Evolutionary conservation across 2,329 filamentous ascomycete genomes (phyloP), one percentile per base, ranked within the genome.

Genomic region (Beauveria asiatica): DNA sequence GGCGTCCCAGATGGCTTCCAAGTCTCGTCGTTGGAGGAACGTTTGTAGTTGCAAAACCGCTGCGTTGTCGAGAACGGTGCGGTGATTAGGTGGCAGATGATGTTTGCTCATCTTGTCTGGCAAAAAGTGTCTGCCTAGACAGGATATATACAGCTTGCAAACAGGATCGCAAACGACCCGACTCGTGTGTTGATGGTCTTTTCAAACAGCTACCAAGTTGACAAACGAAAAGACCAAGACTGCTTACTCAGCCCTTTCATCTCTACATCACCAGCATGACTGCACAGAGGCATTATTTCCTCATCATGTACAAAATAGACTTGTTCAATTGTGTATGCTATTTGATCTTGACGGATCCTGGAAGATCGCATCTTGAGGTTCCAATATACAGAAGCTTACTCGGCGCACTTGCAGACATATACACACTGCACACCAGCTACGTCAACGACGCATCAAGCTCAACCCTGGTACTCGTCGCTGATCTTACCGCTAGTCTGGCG

Each of bases 1-100:
- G 10, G 23, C 19, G 10, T 59, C 57, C 57, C 57, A 59, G 21
- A 59, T 41, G 27, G 50, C 25, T 30, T 59, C 57, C 5, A 16
- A 8, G 1, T 59, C 41, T 1, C 23, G 11, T 5, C n/a, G 23
- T 5, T 30, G 49, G 2, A 48, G 17, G 5, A 50, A 42, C 21
- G 42, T 45, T 42, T 42, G 49, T 25, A 53, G 5, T 30, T 48
- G 57, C 23, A 59, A 11, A 16, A 46, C 39, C n/a, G 48, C 50
- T 3, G 57, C 42, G 13, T 41, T 59, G 50, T 53, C 42, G 23
- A 59, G 41, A 8, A 25, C 39, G 19, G 45, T 42, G 25, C 49
- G 37, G 41, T 57, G 54, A 8, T 9, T 23, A 2, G 54, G 13
- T 5, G 11, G 54, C 19, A 46, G 39, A 45, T 5, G 1, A 13